Base-by-base conservation (phyloP, 371 early-diverging fungal genomes). In the Mucor circinelloides region DNA sequence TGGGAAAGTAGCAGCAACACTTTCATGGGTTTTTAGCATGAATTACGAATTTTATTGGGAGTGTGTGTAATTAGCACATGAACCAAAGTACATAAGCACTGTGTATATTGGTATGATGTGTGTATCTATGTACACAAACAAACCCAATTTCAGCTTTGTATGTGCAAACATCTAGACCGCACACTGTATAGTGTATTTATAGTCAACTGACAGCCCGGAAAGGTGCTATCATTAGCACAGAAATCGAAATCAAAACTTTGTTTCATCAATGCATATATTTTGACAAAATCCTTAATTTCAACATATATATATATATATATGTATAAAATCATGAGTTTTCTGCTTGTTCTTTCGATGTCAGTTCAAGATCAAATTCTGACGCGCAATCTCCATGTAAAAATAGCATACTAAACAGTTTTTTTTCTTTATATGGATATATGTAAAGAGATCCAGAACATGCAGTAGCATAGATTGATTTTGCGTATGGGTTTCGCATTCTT, bases 21-120 rank as follows among this genome's bases (percentile, higher is more conserved):
- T 31, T 30, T 30, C 55, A 55, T 23, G 55, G 55, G 55, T 55
- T 9, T 55, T 55, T n/a, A 30, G 55, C 55, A 55, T 55, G 31
- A 55, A 31, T 31, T 6, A 13, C 17, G 19, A 31, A 30, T 55
- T n/a, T 55, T 30, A 55, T 55, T 55, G 55, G 55, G 13, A 55
- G 31, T 30, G 55, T 55, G n/a, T n/a, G 1, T 25, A n/a, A 31
- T 2, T 2, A 46, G n/a, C 31, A 31, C 55, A 55, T 55, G 28
- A 55, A 55, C 55, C 10, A 9, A 21, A 55, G 28, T 15, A 15
- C 8, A 12, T 55, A 28, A 52, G 23, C 27, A 8, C 17, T 30
- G 28, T 25, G 13, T 55, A 54, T 10, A 10, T 28, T 5, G 10
- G 15, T 28, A 25, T n/a, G 2, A 28, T 15, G 17, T 2, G 15